Evolutionary conservation across 2,329 filamentous ascomycete species (phyloP).

Genomic region (Cladophialophora psammophila): DNA sequence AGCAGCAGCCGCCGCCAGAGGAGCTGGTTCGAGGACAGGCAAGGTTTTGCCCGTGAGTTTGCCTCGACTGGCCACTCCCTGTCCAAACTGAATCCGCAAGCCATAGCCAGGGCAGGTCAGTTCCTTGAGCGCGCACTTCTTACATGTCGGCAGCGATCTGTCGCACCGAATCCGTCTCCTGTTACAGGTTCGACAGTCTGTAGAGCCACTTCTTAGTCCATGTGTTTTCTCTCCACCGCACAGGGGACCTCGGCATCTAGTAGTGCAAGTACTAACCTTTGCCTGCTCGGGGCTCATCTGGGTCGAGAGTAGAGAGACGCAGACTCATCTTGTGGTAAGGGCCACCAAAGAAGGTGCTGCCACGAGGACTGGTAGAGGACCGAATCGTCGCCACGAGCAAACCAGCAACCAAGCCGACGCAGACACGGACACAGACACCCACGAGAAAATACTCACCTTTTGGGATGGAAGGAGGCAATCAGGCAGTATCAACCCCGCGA

Average conservation of each 20-base stretch:
- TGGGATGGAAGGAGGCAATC: background rate
- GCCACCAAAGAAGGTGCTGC: background rate
- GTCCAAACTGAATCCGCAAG: slow-evolving; percentile 46
- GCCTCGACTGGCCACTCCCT: slow-evolving; percentile 42
- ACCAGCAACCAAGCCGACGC: background rate
- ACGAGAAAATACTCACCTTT: background rate
- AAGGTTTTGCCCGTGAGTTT: slow-evolving; percentile 32
- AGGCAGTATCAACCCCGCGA: background rate
- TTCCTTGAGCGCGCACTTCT: slow-evolving; percentile 47
- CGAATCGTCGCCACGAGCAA: background rate
- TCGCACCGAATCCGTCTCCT: slow-evolving; percentile 49
- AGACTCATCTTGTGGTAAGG: slow-evolving; percentile 24
- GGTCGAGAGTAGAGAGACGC: slow-evolving; percentile 27
- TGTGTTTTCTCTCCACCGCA: background rate
- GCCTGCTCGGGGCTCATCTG: slow-evolving; percentile 27
- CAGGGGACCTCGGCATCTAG: background rate
- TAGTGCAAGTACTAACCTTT: slow-evolving; percentile 19
- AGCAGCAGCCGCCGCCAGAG: background rate
- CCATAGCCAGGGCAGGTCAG: slow-evolving; percentile 48
- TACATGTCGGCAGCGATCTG: slow-evolving; percentile 46
- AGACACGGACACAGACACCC: background rate
- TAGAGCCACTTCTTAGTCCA: background rate
- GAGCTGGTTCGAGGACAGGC: slow-evolving; percentile 31
- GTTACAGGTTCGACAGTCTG: slow-evolving; percentile 48
- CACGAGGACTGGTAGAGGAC: background rate